Evolutionary conservation across 2,329 filamentous ascomycete species (phyloP), one percentile per base, ranked within the genome.

Genomic region (Ophiostoma tasmaniense): DNA sequence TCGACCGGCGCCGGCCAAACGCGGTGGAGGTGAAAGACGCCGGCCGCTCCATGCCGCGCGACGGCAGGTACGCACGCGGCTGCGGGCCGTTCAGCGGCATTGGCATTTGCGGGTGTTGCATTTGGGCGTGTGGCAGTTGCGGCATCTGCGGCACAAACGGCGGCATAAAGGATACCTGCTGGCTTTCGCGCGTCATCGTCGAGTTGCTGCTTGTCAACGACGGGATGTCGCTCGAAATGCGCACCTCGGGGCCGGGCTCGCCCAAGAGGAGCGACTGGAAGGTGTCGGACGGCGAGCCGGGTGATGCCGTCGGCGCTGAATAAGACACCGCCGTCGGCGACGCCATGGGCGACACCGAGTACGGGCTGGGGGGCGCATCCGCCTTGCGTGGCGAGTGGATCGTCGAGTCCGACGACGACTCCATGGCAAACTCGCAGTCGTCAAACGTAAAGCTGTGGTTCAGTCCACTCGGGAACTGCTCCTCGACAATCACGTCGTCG

Each of bases 121-220:
- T 39, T 13, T 39, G 37, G 3, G 37, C 33, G 33, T 33, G 33
- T 8, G 33, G 33, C 33, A 33, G 33, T 13, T 42, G 39, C 17
- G 39, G 39, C 37, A 42, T 42, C 11, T 42, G 37, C 14, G 37
- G 10, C 13, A 33, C 33, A 8, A 33, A 14, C 13, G 37, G 37
- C 37, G 37, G 37, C 37, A 39, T 39, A 1, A 35, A 28, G 6
- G 59, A 62, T 76, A 78, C 73, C 70, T 78, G 74, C 71, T 77
- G 73, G 73, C 89, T 90, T 73, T 91, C 88, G 64, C 87, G 85
- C 7, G 89, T 90, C 85, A 89, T 91, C 11, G 89, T 92, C 11
- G 91, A 93, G 73, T 89, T 88, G 75, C 89, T 92, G 75, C 89
- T 92, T 1, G 89, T 91, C 72, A 89, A 78, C 1, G 90, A 93